Base-by-base conservation (phyloP, 108 stramenopile species). In the Seminavis robusta region DNA sequence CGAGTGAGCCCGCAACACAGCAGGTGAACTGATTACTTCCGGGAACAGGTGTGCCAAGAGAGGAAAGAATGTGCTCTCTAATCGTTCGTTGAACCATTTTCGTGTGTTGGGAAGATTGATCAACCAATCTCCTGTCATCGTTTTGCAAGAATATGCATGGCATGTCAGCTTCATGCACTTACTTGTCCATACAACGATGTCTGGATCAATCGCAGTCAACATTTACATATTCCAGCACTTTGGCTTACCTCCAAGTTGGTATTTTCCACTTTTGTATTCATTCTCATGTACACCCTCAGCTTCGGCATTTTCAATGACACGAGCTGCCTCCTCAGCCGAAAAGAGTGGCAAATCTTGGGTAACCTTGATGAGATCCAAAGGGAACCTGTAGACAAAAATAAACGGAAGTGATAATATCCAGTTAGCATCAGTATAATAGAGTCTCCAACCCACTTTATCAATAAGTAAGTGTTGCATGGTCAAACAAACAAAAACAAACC, bases 61-160 rank as follows among this genome's bases (percentile, higher is more conserved):
- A 4, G 82, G 77, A 55, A 76, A 83, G 48, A 83, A 48, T 20
- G 33, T 48, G 13, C 43, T 24, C 46, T 76, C 65, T 19, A 83
- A 68, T 19, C 33, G 38, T 4, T 29, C 13, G 47, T 79, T 83
- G 77, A 83, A 83, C 72, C 74, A 79, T 34, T 47, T 45, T 24
- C 71, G 47, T 13, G 82, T 83, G 26, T 62, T 32, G 24, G 77
- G 77, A 20, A 83, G 68, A 51, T 83, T 79, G 8, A 52, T 34
- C 19, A 83, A 42, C 81, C 81, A 81, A 53, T 81, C 80, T 39
- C 82, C 82, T n/a, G n/a, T n/a, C n/a, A n/a, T n/a, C n/a, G n/a
- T n/a, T n/a, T n/a, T n/a, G n/a, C n/a, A n/a, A n/a, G n/a, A n/a
- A n/a, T n/a, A n/a, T n/a, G n/a, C n/a, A n/a, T n/a, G n/a, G n/a